phyloP scores from a whole-genome alignment of 805 yeast species.

The Nakazawaea siamensis region DNA sequence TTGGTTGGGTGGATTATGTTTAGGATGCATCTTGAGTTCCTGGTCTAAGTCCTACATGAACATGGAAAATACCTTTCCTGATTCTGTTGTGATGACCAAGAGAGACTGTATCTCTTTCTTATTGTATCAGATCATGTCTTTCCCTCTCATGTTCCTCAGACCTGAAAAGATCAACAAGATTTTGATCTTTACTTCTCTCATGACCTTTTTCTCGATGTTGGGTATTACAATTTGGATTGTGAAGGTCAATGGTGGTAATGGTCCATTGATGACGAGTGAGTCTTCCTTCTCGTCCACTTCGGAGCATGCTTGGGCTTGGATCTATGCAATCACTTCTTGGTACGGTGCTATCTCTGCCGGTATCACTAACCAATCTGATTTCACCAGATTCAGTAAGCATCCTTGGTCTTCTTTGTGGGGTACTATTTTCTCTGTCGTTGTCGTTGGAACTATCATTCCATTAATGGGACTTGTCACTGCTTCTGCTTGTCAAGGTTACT shows the following conservation, averaged over 20 bases:
- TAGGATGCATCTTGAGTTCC: constrained; percentile 28
- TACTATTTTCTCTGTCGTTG: constrained; percentile 23
- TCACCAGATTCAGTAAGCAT: constrained; percentile 24
- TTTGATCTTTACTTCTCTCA: constrained; percentile 14
- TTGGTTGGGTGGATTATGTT: constrained; percentile 36
- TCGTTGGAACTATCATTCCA: constrained; percentile 35
- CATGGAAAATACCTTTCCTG: constrained; percentile 31
- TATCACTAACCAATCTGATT: constrained; percentile 28
- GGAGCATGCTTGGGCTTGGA: constrained; percentile 30
- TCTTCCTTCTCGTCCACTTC: constrained; percentile 1
- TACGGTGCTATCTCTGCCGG: constrained; percentile 32
- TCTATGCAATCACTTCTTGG: constrained; percentile 30
- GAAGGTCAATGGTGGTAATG: constrained; percentile 23
- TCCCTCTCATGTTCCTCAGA: constrained; percentile 30
- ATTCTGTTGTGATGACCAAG: constrained; percentile 28
- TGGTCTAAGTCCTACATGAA: constrained; percentile 29
- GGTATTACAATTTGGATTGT: constrained; percentile 25
- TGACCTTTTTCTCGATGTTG: constrained; percentile 24
- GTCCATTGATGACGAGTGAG: constrained; percentile 23
- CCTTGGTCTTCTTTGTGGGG: constrained; percentile 13
- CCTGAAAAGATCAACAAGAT: constrained; percentile 28
- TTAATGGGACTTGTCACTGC: constrained; percentile 37
- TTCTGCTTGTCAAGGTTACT: constrained; percentile 29
- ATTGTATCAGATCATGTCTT: constrained; percentile 34
- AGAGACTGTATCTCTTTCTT: constrained; percentile 35